These are phyloP conservation scores for Candida succiphila DNA, from an alignment of 805 yeast species.

Conservation along the genomic window DNA sequence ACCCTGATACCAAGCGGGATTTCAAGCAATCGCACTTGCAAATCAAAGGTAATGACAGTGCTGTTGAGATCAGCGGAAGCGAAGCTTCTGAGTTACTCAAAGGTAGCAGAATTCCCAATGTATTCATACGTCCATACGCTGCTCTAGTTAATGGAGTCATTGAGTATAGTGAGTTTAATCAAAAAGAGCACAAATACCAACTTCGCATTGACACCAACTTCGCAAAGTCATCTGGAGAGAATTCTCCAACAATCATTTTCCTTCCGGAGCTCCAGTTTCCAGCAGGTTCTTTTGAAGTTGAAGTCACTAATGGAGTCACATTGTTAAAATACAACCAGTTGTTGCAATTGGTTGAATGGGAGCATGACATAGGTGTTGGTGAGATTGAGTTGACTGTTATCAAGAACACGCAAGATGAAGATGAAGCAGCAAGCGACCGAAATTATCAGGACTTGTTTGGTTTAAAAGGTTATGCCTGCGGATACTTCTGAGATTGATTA, in stretches of 20 bases:
- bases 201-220: conserved; percentile 31
- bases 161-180: conserved; percentile 46
- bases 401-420: conserved; percentile 2
- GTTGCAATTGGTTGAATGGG: conserved; percentile 61
- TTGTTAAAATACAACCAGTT: conserved; percentile 38
- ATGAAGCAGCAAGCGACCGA: no score
- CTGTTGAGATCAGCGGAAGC: conserved; percentile 5
- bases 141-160: conserved; percentile 53
- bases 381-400: conserved; percentile 12
- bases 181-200: conserved; percentile 34
- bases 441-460: conserved; percentile 4
- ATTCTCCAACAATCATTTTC: conserved; percentile 49
- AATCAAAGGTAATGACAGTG: background rate
- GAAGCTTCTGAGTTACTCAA: conserved; percentile 9
- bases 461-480: conserved; percentile 27
- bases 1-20: no score
- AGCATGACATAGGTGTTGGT: conserved; percentile 31
- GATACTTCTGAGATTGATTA: conserved; percentile 11
- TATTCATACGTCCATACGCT: conserved; percentile 73
- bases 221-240: conserved; percentile 3
- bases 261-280: conserved; percentile 70
- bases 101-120: conserved; percentile 69
- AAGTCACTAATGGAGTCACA: conserved; percentile 40
- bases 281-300: conserved; percentile 35
- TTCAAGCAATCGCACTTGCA: background rate